A percentile compares a stretch with the other conserved stretches of the same genome.
Conservation (phyloP, 192 early-diverging fungal species). For the Coemansia sp. region DNA sequence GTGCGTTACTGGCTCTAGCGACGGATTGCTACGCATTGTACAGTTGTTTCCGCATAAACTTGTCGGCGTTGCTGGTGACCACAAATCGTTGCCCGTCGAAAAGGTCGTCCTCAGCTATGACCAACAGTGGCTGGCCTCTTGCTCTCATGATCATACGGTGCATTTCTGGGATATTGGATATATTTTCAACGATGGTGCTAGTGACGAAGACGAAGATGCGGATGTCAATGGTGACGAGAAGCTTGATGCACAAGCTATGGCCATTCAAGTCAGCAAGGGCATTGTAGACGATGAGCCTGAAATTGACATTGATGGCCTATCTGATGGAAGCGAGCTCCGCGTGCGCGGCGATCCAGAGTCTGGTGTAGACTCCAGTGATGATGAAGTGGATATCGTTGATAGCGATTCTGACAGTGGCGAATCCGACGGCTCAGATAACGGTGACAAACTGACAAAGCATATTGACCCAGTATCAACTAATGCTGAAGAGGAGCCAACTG, state of each 20-base stretch:
- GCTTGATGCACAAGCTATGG: constrained; percentile 46
- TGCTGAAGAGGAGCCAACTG: not conserved
- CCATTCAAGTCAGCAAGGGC: constrained; percentile 52
- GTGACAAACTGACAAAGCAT: not conserved
- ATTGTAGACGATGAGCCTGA: constrained; percentile 30
- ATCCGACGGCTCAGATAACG: not conserved
- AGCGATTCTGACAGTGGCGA: constrained; percentile 16
- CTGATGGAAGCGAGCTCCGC: constrained; percentile 42
- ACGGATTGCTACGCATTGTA: constrained; percentile 88
- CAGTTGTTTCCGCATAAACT: constrained; percentile 90
- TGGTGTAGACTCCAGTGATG: constrained; percentile 5
- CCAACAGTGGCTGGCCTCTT: constrained; percentile 75
- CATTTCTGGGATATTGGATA: constrained; percentile 86
- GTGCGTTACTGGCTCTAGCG: constrained; percentile 88
- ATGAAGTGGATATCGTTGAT: constrained; percentile 1
- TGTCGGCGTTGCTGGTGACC: constrained; percentile 86
- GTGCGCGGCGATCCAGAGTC: not conserved
- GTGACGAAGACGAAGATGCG: constrained; percentile 40
- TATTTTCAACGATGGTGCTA: constrained; percentile 60
- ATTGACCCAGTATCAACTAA: not conserved
- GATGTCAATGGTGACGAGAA: constrained; percentile 9
- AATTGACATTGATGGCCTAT: constrained; percentile 48
- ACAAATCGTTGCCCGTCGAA: constrained; percentile 90
- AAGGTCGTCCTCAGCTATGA: constrained; percentile 72
- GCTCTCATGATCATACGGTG: constrained; percentile 84